A percentile compares a stretch with the other conserved stretches of the same genome.
Conservation (phyloP, 2,329 filamentous ascomycete species). For the Penicillium corylophilum region DNA sequence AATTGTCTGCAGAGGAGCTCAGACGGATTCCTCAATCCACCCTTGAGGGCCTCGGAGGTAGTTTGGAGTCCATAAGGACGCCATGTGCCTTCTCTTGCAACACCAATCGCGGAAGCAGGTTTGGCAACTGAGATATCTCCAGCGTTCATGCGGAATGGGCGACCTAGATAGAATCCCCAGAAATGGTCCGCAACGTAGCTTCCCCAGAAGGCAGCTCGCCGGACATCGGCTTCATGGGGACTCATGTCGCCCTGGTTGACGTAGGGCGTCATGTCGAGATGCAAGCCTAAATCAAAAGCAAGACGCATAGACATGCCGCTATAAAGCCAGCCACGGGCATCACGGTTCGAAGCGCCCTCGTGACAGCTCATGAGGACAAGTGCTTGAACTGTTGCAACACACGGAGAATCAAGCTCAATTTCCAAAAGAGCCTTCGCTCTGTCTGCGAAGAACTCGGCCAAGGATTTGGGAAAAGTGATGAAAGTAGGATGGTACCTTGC, state of each 20-base stretch:
- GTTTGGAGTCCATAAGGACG: constrained; percentile 30
- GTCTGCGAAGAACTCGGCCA: constrained; percentile 41
- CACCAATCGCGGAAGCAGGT: constrained; percentile 29
- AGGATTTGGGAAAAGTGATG: constrained; percentile 38
- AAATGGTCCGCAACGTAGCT: constrained; percentile 45
- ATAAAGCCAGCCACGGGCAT: constrained; percentile 50
- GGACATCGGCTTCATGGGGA: constrained; percentile 40
- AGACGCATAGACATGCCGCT: constrained; percentile 40
- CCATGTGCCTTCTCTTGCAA: constrained; percentile 32
- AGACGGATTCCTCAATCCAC: constrained; percentile 30
- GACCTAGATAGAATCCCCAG: constrained; percentile 46
- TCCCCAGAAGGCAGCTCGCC: constrained; percentile 45
- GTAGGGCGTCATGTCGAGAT: constrained; percentile 43
- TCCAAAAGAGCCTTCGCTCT: constrained; percentile 48
- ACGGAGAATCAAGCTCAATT: constrained; percentile 49
- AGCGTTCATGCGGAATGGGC: constrained; percentile 43
- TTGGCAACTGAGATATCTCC: constrained; percentile 43
- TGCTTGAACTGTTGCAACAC: constrained; percentile 50
- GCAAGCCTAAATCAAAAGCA: constrained; percentile 47
- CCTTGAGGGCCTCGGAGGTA: constrained; percentile 13
- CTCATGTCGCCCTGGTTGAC: constrained; percentile 42
- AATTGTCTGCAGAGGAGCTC: constrained; percentile 40
- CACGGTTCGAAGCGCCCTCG: constrained; percentile 46
- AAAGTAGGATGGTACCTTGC: constrained; percentile 45
- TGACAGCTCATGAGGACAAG: constrained; percentile 47